phyloP scores from a whole-genome alignment of 345 rosid genomes.

The Arabis alpina region DNA sequence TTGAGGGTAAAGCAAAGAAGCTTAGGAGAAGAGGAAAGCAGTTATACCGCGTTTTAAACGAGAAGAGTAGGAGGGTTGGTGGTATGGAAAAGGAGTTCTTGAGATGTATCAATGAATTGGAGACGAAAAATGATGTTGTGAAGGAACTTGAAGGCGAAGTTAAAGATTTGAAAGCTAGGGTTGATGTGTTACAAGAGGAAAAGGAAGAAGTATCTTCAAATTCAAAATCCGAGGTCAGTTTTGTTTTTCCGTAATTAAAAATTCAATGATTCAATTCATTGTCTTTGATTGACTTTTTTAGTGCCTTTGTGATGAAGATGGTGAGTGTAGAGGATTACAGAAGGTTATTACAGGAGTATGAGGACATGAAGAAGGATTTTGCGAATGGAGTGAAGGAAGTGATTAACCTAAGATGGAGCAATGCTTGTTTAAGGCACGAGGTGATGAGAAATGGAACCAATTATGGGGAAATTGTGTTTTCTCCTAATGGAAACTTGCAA shows the following conservation, averaged over 20 bases:
- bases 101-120: constrained; percentile 41
- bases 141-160: constrained; percentile 53
- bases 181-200: constrained; percentile 48
- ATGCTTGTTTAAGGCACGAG: constrained; percentile 76
- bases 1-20: constrained; percentile 58
- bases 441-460: constrained; percentile 46
- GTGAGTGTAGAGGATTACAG: constrained; percentile 50
- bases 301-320: constrained; percentile 31
- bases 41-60: constrained; percentile 41
- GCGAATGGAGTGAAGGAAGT: constrained; percentile 57
- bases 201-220: constrained; percentile 44
- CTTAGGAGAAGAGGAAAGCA: constrained; percentile 47
- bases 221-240: constrained; percentile 49
- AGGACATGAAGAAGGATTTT: constrained; percentile 51
- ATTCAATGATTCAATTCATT: neutral
- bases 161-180: constrained; percentile 36
- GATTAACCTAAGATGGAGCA: constrained; percentile 65
- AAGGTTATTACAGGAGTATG: constrained; percentile 50
- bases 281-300: neutral
- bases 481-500: constrained; percentile 41
- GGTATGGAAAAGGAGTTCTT: constrained; percentile 48
- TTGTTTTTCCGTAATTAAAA: neutral
- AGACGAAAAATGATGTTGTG: constrained; percentile 36
- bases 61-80: constrained; percentile 44
- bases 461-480: constrained; percentile 31